Conservation (phyloP, 139 green algal species). For the Chlorella sp. region DNA sequence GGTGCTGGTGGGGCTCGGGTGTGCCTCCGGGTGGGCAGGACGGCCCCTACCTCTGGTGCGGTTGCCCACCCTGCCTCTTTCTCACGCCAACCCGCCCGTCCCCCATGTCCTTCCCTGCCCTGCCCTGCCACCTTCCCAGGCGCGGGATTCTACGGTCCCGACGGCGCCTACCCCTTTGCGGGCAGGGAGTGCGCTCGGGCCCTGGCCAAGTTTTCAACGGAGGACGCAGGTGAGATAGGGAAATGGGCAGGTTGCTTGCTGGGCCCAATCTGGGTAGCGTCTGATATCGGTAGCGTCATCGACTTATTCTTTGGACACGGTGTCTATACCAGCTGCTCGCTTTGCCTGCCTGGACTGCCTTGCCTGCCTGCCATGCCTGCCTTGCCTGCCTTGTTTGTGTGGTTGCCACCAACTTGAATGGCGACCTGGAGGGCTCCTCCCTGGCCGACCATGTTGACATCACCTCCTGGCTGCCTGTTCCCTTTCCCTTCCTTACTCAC, state of each 20-base stretch:
- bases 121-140: conserved; percentile 37
- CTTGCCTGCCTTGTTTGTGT: no score
- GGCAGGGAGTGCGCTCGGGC: conserved; percentile 81
- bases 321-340: neutral
- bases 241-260: neutral
- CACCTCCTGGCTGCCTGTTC: conserved; percentile 30
- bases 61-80: no score
- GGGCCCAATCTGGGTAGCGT: neutral
- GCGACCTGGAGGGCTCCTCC: conserved; percentile 63
- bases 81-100: no score
- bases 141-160: conserved; percentile 81
- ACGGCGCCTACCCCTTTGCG: conserved; percentile 88
- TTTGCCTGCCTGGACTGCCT: neutral
- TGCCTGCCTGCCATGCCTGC: no score
- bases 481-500: no score
- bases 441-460: no score
- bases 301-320: no score
- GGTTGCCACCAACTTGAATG: no score
- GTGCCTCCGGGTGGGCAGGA: no score
- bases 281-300: no score
- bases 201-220: conserved; percentile 83
- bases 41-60: no score
- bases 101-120: neutral
- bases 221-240: conserved; percentile 38
- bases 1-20: no score